Percentiles rank a stretch among this genome's conserved stretches.
phyloP scores from a whole-genome alignment of 331 rosid species.

The Arachis monticola region DNA sequence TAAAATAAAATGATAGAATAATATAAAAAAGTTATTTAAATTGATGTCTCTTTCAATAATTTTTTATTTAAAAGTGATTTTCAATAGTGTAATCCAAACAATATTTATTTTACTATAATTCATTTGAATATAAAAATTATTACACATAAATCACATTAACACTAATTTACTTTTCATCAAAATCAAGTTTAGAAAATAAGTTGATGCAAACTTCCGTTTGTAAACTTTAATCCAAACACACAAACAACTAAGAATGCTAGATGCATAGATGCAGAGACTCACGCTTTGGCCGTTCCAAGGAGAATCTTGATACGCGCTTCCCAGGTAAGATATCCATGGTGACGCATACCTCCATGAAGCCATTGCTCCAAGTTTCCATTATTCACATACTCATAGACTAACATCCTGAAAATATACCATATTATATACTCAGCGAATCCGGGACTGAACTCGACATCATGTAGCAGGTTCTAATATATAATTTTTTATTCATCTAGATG shows the following conservation, averaged over 20 bases:
- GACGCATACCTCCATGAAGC: conserved; percentile 98
- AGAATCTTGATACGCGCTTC: conserved; percentile 91
- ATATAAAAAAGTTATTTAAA: too few relatives aligned
- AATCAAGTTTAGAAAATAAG: too few relatives aligned
- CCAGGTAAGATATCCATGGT: conserved; percentile 96
- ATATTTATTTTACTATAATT: too few relatives aligned
- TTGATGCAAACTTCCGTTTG: too few relatives aligned
- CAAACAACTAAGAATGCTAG: conserved; percentile 14
- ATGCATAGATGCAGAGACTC: conserved; percentile 40
- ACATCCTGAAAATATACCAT: conserved; percentile 62
- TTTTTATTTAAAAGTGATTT: too few relatives aligned
- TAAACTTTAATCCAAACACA: too few relatives aligned
- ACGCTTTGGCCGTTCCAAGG: conserved; percentile 98
- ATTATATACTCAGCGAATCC: conserved; percentile 9
- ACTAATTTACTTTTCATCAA: too few relatives aligned
- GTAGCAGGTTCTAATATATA: neutral
- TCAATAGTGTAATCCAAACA: too few relatives aligned
- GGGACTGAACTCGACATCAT: conserved; percentile 11
- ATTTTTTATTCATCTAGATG: neutral
- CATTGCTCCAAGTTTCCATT: conserved; percentile 97
- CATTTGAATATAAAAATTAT: too few relatives aligned
- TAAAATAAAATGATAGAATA: too few relatives aligned
- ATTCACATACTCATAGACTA: conserved; percentile 89
- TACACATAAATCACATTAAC: too few relatives aligned
- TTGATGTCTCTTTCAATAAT: too few relatives aligned